Evolutionary conservation across 768 basidiomycete species (phyloP).

Genomic region (Dictyophora rubrovolvata): DNA sequence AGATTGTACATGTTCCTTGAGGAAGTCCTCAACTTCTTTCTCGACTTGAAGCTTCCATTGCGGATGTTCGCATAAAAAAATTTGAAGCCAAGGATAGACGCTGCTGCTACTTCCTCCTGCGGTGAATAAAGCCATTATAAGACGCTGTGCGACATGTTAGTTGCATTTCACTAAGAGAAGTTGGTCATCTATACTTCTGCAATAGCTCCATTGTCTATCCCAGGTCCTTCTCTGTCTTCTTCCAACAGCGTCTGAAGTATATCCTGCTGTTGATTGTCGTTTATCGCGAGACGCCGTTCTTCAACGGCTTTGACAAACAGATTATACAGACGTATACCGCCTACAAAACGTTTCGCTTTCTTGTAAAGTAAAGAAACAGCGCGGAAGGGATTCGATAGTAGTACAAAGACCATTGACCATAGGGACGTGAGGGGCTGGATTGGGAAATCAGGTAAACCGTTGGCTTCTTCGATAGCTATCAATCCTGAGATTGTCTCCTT

Average conservation of each 20-base stretch:
- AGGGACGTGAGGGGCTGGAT: background rate
- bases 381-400: background rate
- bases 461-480: background rate
- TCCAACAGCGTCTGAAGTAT: constrained; percentile 1
- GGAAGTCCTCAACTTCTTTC: background rate
- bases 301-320: background rate
- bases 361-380: background rate
- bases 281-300: background rate
- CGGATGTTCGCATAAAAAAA: background rate
- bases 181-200: background rate
- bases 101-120: background rate
- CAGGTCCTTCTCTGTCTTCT: background rate
- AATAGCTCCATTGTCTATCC: background rate
- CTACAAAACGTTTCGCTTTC: background rate
- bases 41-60: background rate
- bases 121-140: background rate
- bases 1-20: background rate
- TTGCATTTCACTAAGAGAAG: background rate
- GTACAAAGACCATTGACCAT: background rate
- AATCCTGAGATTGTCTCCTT: background rate
- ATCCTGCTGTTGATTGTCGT: background rate
- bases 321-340: background rate
- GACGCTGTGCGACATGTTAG: background rate
- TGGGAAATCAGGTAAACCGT: background rate
- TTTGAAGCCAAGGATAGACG: background rate